Percentiles rank a stretch among this genome's conserved stretches.
Evolutionary conservation across 371 early-diverging fungal genomes (phyloP).

Genomic region (Rhizopus microsporus): DNA sequence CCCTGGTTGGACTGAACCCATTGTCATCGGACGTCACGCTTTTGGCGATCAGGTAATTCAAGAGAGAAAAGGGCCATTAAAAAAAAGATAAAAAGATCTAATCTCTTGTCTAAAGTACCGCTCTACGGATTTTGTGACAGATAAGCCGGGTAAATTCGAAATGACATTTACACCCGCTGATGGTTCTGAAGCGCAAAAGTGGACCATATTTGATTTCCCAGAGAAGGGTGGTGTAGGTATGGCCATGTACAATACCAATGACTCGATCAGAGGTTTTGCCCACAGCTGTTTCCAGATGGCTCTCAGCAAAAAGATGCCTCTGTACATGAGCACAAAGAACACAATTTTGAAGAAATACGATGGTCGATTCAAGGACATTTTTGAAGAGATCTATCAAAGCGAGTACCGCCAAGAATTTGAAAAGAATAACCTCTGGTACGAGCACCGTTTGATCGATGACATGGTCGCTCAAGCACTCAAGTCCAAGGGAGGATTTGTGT

Average conservation of each 20-base stretch:
- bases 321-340: slow-evolving; percentile 97
- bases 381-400: slow-evolving; percentile 84
- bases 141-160: slow-evolving; percentile 88
- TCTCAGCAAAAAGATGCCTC: slow-evolving; percentile 77
- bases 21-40: slow-evolving; percentile 96
- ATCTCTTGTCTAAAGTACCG: slow-evolving; percentile 66
- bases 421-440: slow-evolving; percentile 87
- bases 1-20: slow-evolving; percentile 94
- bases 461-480: slow-evolving; percentile 98
- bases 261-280: slow-evolving; percentile 93
- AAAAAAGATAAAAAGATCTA: neutral
- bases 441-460: slow-evolving; percentile 97
- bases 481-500: slow-evolving; percentile 92
- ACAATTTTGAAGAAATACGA: slow-evolving; percentile 97
- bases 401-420: slow-evolving; percentile 76
- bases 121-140: slow-evolving; percentile 91
- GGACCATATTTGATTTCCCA: slow-evolving; percentile 79
- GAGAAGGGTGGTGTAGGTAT: slow-evolving; percentile 85
- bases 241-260: slow-evolving; percentile 95
- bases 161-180: slow-evolving; percentile 86
- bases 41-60: slow-evolving; percentile 88
- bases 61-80: neutral
- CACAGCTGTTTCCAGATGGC: slow-evolving; percentile 95
- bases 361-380: slow-evolving; percentile 98
- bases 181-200: slow-evolving; percentile 64